Percentiles rank a stretch among this genome's conserved stretches.
phyloP scores from a whole-genome alignment of 192 early-diverging fungal genomes.

The Backusella mclennaniae region DNA sequence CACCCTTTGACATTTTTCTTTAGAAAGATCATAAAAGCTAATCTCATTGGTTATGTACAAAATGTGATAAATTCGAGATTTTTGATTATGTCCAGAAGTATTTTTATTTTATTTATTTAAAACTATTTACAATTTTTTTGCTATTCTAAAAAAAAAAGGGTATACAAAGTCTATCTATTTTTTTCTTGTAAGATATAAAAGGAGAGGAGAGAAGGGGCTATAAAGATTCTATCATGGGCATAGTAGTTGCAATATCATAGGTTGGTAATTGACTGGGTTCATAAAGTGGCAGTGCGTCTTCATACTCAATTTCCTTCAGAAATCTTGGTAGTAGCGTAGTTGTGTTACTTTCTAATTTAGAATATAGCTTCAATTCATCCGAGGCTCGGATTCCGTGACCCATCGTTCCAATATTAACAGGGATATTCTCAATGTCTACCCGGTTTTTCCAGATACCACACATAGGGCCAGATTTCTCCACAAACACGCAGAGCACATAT shows the following conservation, averaged over 20 bases:
- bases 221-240: neutral
- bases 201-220: neutral
- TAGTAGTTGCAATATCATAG: constrained; percentile 5
- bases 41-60: neutral
- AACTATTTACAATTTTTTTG: neutral
- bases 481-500: constrained; percentile 1
- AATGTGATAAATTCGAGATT: neutral
- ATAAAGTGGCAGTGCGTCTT: constrained; percentile 19
- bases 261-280: constrained; percentile 10
- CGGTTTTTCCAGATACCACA: neutral
- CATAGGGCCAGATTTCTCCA: neutral
- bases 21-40: neutral
- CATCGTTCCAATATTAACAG: constrained; percentile 20
- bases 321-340: constrained; percentile 14
- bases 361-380: constrained; percentile 17
- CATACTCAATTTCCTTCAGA: constrained; percentile 15
- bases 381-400: constrained; percentile 22
- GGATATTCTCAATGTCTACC: neutral
- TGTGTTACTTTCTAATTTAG: neutral
- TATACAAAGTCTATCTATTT: neutral
- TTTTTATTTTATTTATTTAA: neutral
- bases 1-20: neutral
- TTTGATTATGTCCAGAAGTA: neutral
- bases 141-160: neutral
- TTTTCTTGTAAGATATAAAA: neutral